Conservation (phyloP, 2,329 filamentous ascomycete species). For the Herpotrichia juniperi region DNA sequence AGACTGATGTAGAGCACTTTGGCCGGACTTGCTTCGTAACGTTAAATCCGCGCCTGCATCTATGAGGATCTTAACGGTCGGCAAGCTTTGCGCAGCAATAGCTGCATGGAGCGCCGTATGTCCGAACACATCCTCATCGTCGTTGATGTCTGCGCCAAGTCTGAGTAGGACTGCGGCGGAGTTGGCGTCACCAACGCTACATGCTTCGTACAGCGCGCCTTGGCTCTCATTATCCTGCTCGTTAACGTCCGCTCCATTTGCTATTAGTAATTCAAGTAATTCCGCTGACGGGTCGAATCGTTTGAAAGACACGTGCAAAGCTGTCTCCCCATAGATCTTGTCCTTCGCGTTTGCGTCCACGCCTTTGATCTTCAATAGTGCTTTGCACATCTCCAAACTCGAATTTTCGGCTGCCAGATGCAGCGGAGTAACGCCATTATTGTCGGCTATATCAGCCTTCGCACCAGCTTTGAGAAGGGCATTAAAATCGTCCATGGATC, state of each 20-base stretch:
- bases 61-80: slow-evolving; percentile 2
- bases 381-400: background rate
- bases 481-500: background rate
- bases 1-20: slow-evolving; percentile 1
- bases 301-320: background rate
- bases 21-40: background rate
- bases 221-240: background rate
- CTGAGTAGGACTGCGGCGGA: background rate
- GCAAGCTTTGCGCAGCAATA: background rate
- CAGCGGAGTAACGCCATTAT: background rate
- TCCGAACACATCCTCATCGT: background rate
- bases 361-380: background rate
- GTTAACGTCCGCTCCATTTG: slow-evolving; percentile 2
- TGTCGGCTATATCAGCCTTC: background rate
- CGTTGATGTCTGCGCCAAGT: background rate
- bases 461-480: background rate
- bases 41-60: slow-evolving; percentile 3
- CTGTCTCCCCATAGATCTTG: background rate
- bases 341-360: background rate
- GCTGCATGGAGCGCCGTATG: background rate
- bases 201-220: background rate
- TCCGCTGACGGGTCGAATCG: background rate
- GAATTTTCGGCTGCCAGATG: background rate
- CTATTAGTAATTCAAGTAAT: background rate
- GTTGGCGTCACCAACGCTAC: background rate